phyloP scores from a whole-genome alignment of 2,329 filamentous ascomycete species.

The Fusarium xylarioides region DNA sequence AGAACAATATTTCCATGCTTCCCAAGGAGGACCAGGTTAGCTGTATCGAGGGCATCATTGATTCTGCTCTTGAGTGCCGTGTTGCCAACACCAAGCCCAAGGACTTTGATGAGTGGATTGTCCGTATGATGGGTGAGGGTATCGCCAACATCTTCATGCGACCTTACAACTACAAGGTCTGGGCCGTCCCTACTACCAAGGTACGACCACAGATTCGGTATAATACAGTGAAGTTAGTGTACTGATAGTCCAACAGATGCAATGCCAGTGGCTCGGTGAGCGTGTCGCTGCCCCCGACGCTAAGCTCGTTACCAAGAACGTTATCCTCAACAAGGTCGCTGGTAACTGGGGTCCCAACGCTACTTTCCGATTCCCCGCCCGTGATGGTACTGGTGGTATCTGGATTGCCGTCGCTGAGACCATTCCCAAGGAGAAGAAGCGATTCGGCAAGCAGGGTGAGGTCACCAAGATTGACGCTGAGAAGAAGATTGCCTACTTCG shows the following conservation, averaged over 20 bases:
- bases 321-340: constrained; percentile 94
- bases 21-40: constrained; percentile 96
- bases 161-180: constrained; percentile 99
- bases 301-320: constrained; percentile 92
- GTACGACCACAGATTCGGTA: constrained; percentile 56
- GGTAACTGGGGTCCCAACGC: constrained; percentile 98
- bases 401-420: constrained; percentile 98
- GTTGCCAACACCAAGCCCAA: constrained; percentile 91
- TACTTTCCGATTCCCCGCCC: constrained; percentile 97
- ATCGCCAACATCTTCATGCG: constrained; percentile 98
- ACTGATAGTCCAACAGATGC: constrained; percentile 73
- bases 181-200: constrained; percentile 97
- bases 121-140: constrained; percentile 88
- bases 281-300: constrained; percentile 96
- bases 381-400: constrained; percentile 96
- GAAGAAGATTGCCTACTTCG: constrained; percentile 82
- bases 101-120: constrained; percentile 98
- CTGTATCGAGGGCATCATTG: constrained; percentile 95
- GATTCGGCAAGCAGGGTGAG: constrained; percentile 84
- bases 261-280: constrained; percentile 98
- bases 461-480: constrained; percentile 89
- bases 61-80: constrained; percentile 87
- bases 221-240: background rate
- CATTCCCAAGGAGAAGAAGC: constrained; percentile 88
- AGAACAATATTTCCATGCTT: constrained; percentile 99